Percentiles rank a stretch among this genome's conserved stretches.
These are phyloP conservation scores for Russula sp. DNA, from an alignment of 768 basidiomycete genomes.

Conservation along the genomic window DNA sequence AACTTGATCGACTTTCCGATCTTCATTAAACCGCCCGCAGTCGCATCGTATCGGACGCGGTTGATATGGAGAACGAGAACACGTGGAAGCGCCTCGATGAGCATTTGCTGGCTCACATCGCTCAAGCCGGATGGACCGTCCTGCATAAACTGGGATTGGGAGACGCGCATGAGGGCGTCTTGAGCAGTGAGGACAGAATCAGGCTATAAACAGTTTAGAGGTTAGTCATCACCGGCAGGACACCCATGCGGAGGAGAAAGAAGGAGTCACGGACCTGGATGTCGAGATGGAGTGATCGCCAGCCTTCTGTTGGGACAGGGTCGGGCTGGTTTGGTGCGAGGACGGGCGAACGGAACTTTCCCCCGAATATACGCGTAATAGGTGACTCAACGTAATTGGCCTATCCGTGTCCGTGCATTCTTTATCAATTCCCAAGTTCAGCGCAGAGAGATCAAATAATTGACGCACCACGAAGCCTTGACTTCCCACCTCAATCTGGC, in stretches of 20 bases:
- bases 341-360: conserved; percentile 69
- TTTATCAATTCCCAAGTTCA: background rate
- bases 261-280: conserved; percentile 53
- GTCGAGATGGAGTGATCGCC: conserved; percentile 84
- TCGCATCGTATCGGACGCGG: conserved; percentile 81
- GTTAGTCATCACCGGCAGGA: background rate
- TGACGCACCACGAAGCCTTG: background rate
- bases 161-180: conserved; percentile 76
- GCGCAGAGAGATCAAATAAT: background rate
- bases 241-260: too few species aligned
- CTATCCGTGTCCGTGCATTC: background rate
- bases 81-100: conserved; percentile 79
- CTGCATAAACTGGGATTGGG: too few species aligned
- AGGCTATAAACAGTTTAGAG: conserved; percentile 51
- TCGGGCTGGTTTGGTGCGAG: conserved; percentile 76
- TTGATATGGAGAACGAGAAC: conserved; percentile 87
- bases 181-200: conserved; percentile 73
- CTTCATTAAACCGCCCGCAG: conserved; percentile 76
- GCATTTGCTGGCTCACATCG: conserved; percentile 62
- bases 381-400: background rate
- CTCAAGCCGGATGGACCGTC: too few species aligned
- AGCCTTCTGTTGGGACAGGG: conserved; percentile 79
- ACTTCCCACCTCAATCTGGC: background rate
- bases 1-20: conserved; percentile 75
- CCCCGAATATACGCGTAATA: background rate